phyloP scores from a whole-genome alignment of 805 yeast genomes.

The Lachancea fermentati region DNA sequence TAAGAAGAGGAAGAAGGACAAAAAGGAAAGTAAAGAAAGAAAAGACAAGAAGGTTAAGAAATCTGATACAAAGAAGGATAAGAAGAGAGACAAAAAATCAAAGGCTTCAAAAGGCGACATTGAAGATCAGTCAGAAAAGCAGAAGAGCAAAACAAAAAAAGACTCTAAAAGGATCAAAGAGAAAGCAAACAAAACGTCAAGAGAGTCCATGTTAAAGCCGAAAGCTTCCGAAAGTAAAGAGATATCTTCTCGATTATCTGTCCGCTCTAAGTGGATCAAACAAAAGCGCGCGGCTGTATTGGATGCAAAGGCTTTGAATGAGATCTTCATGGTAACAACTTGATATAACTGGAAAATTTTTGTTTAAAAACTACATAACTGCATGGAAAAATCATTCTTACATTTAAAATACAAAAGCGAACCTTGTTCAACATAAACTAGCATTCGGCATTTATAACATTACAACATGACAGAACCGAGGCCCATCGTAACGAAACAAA shows the following conservation, averaged over 20 bases:
- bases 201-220: constrained; percentile 40
- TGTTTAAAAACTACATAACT: neutral
- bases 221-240: constrained; percentile 28
- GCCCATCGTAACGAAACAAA: constrained; percentile 38
- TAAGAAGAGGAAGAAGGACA: constrained; percentile 22
- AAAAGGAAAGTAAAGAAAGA: constrained; percentile 26
- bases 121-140: too few species aligned
- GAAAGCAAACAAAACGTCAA: constrained; percentile 24
- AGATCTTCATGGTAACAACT: constrained; percentile 82
- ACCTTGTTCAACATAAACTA: neutral
- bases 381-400: neutral
- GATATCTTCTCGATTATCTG: constrained; percentile 55
- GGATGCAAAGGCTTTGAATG: constrained; percentile 85
- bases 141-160: constrained; percentile 27
- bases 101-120: too few species aligned
- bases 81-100: constrained; percentile 28
- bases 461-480: constrained; percentile 34
- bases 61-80: constrained; percentile 29
- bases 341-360: neutral
- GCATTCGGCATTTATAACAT: neutral
- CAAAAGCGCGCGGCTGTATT: constrained; percentile 88
- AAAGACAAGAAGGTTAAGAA: constrained; percentile 25
- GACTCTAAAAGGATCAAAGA: constrained; percentile 17
- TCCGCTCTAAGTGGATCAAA: constrained; percentile 79
- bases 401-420: neutral